These are phyloP conservation scores for Spongiforma sp. DNA, from an alignment of 1,284 basidiomycete genomes.

Conservation along the genomic window DNA sequence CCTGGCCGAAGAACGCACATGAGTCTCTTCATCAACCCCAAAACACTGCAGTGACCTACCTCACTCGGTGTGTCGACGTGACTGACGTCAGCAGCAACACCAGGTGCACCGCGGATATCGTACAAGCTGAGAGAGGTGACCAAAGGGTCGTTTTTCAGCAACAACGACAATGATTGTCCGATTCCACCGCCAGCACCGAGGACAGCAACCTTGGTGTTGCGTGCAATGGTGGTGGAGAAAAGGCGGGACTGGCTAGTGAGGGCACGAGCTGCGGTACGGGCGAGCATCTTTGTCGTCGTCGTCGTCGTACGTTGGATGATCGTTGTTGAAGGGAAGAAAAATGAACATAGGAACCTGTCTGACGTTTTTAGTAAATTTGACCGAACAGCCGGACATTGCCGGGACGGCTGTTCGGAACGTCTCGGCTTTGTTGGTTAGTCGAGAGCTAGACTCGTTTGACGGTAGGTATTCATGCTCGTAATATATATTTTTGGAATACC, in stretches of 20 bases:
- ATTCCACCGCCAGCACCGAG: conserved; percentile 95
- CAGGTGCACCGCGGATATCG: conserved; percentile 97
- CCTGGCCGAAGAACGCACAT: too few relatives aligned
- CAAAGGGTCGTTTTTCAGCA: conserved; percentile 86
- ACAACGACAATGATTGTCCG: conserved; percentile 91
- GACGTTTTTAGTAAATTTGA: conserved; percentile 15
- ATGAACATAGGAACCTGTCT: neutral
- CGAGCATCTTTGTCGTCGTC: conserved; percentile 52
- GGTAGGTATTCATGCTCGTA: too few relatives aligned
- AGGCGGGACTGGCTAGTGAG: conserved; percentile 53
- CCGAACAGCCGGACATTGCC: conserved; percentile 17
- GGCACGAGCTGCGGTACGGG: conserved; percentile 57
- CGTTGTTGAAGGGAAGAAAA: conserved; percentile 9
- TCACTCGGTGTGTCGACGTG: conserved; percentile 89
- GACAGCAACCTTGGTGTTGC: conserved; percentile 88
- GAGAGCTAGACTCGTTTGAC: too few relatives aligned
- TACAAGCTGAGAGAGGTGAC: conserved; percentile 89
- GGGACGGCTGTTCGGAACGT: too few relatives aligned
- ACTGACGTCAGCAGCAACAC: conserved; percentile 94
- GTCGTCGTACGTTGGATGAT: conserved; percentile 19
- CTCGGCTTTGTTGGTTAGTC: too few relatives aligned
- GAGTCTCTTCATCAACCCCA: too few relatives aligned
- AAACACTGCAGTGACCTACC: too few relatives aligned
- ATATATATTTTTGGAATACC: too few relatives aligned
- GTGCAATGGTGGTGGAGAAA: conserved; percentile 80